Evolutionary conservation across 2,329 filamentous ascomycete species (phyloP).

Genomic region (Rutstroemia sydowiana): DNA sequence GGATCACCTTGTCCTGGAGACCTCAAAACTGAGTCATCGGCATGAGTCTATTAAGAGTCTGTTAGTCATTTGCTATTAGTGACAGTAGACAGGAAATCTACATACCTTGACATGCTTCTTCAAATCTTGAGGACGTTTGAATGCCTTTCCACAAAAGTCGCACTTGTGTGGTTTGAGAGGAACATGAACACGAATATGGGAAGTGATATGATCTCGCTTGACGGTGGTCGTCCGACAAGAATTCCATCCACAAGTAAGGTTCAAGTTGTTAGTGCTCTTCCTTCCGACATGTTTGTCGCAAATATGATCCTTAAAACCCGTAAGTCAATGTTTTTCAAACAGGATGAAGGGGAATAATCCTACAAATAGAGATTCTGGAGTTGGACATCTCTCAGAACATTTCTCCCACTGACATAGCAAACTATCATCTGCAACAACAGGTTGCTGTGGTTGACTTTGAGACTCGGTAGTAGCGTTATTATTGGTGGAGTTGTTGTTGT

Average conservation of each 20-base stretch:
- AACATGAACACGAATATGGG: constrained; percentile 97
- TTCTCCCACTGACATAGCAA: constrained; percentile 36
- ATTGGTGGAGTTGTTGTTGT: background rate
- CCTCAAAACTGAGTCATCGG: constrained; percentile 75
- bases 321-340: background rate
- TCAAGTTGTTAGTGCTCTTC: constrained; percentile 98
- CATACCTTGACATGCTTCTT: constrained; percentile 95
- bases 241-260: constrained; percentile 95
- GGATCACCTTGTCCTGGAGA: constrained; percentile 29
- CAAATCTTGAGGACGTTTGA: constrained; percentile 96
- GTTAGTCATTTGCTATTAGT: background rate
- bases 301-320: constrained; percentile 70
- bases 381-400: constrained; percentile 33
- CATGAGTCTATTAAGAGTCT: constrained; percentile 63
- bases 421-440: constrained; percentile 28
- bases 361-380: constrained; percentile 35
- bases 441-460: constrained; percentile 14
- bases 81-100: background rate
- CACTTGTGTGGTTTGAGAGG: constrained; percentile 98
- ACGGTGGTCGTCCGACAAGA: constrained; percentile 93
- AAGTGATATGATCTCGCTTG: constrained; percentile 98
- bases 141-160: constrained; percentile 96
- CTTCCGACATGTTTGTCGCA: constrained; percentile 97
- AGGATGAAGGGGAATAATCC: constrained; percentile 14
- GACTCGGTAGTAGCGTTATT: constrained; percentile 15